phyloP scores from a whole-genome alignment of 805 yeast species.

The Blastobotrys attinorum region DNA sequence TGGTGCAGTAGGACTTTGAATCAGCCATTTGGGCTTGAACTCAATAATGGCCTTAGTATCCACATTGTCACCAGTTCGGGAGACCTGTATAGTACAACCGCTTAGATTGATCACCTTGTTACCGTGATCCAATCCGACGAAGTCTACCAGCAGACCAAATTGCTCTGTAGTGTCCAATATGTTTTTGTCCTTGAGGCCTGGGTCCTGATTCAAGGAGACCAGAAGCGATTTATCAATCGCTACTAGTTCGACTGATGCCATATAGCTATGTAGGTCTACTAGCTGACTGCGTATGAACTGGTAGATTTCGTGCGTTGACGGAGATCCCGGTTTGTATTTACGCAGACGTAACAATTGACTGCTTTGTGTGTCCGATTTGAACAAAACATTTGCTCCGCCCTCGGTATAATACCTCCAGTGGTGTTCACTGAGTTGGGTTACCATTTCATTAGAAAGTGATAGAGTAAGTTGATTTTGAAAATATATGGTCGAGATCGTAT shows the following conservation, averaged over 20 bases:
- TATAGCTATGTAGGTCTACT: background rate
- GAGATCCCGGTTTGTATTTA: constrained; percentile 32
- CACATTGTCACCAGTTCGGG: no score
- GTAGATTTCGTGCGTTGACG: constrained; percentile 16
- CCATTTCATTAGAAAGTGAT: no score
- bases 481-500: no score
- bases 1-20: constrained; percentile 37
- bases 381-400: constrained; percentile 45
- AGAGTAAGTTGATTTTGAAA: no score
- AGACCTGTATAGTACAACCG: background rate
- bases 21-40: constrained; percentile 58
- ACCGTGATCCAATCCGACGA: background rate
- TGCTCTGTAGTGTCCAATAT: background rate
- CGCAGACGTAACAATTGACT: constrained; percentile 31
- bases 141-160: background rate
- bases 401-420: constrained; percentile 40
- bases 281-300: constrained; percentile 20
- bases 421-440: background rate
- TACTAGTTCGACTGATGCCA: background rate
- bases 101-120: background rate
- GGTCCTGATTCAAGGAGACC: background rate
- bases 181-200: background rate
- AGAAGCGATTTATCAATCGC: background rate
- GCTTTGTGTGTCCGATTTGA: constrained; percentile 12
- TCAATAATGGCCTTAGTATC: constrained; percentile 31